Evolutionary conservation across 306 rosid genomes (phyloP).

Genomic region (Vigna trinervia): DNA sequence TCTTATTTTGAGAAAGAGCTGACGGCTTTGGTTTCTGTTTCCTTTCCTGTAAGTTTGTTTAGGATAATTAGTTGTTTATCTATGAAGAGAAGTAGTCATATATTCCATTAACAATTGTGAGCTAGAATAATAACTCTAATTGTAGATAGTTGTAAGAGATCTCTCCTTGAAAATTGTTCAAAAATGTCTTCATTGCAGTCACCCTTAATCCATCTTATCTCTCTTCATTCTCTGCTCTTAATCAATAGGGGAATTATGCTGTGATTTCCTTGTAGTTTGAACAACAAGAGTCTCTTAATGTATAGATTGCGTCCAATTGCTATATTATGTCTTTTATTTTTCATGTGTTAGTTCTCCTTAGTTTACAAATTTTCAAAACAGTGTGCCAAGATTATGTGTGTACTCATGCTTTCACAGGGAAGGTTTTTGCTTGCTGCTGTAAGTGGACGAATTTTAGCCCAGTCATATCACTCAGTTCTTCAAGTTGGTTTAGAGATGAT

Average conservation of each 20-base stretch:
- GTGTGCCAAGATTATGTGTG: constrained; percentile 24
- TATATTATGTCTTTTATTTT: not conserved
- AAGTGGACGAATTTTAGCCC: constrained; percentile 90
- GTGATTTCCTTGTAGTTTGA: no score
- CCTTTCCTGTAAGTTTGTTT: constrained; percentile 12
- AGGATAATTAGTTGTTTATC: not conserved
- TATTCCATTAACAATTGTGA: not conserved
- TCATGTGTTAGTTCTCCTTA: constrained; percentile 15
- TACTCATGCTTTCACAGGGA: constrained; percentile 64
- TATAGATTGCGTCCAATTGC: no score
- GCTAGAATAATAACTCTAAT: not conserved
- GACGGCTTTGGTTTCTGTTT: constrained; percentile 1
- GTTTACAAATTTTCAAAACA: constrained; percentile 21
- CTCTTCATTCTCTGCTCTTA: no score
- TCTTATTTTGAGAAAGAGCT: not conserved
- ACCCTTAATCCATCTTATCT: no score
- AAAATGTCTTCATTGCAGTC: no score
- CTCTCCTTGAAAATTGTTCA: not conserved
- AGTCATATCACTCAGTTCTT: constrained; percentile 87
- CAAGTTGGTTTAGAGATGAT: constrained; percentile 84
- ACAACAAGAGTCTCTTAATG: no score
- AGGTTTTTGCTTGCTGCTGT: constrained; percentile 95
- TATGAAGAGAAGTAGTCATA: not conserved
- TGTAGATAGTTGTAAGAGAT: not conserved
- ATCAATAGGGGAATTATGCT: no score